Conservation (phyloP, 108 stramenopile genomes). For the Phaeodactylum tricornutum region DNA sequence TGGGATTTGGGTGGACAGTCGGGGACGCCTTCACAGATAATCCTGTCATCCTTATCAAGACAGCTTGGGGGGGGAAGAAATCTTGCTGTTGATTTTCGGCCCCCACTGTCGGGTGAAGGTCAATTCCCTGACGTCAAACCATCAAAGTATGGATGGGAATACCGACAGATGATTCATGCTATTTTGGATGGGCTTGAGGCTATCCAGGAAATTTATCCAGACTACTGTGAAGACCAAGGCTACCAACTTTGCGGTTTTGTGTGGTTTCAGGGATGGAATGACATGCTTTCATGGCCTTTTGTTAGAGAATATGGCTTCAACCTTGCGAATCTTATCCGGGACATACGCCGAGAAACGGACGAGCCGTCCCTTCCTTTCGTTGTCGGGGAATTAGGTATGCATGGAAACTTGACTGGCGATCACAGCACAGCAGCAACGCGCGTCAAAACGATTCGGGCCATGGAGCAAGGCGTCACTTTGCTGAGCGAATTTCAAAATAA, state of each 20-base stretch:
- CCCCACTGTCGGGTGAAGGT: constrained; percentile 19
- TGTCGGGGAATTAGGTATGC: constrained; percentile 28
- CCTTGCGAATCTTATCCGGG: constrained; percentile 27
- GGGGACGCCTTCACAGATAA: constrained; percentile 3
- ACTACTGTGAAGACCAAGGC: not conserved
- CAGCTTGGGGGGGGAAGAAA: constrained; percentile 29
- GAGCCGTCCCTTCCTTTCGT: constrained; percentile 13
- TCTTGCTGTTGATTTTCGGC: constrained; percentile 27
- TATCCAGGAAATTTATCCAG: constrained; percentile 5
- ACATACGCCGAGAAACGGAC: constrained; percentile 21
- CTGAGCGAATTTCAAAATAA: constrained; percentile 13
- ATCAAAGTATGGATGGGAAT: constrained; percentile 5
- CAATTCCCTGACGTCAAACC: not conserved
- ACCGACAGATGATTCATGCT: constrained; percentile 14
- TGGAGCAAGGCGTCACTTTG: constrained; percentile 8
- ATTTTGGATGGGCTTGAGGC: constrained; percentile 10
- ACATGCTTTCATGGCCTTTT: constrained; percentile 11
- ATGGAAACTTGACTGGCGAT: constrained; percentile 8
- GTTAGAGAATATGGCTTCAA: constrained; percentile 21
- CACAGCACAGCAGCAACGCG: not conserved
- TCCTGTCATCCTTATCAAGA: constrained; percentile 22
- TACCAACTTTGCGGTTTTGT: constrained; percentile 28
- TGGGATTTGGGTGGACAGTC: constrained; percentile 22
- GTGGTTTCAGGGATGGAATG: constrained; percentile 48
- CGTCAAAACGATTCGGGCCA: not conserved